Evolutionary conservation across 1,284 basidiomycete species (phyloP).

Genomic region (Microbotryum saponariae): DNA sequence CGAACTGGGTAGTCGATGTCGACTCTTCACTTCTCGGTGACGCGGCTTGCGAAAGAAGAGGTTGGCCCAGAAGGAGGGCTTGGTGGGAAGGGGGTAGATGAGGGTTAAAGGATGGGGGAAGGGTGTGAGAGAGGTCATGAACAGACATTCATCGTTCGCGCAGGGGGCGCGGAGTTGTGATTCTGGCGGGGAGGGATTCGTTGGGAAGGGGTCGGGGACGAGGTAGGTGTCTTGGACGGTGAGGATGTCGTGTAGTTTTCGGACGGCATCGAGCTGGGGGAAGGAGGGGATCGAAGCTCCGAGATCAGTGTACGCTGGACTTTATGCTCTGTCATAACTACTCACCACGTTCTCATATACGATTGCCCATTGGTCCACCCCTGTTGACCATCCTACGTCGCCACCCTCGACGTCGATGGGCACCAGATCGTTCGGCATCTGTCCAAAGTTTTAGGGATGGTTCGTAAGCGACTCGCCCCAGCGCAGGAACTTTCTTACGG

Average conservation of each 20-base stretch:
- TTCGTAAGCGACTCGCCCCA: neutral
- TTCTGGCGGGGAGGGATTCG: conserved; percentile 21
- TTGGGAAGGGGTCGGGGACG: conserved; percentile 29
- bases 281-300: neutral
- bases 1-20: too few relatives aligned
- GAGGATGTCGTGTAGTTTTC: conserved; percentile 21
- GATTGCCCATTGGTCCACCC: conserved; percentile 18
- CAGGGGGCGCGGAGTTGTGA: conserved; percentile 27
- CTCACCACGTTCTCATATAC: conserved; percentile 20
- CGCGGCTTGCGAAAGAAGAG: neutral
- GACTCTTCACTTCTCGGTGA: neutral
- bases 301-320: neutral
- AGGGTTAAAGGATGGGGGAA: conserved; percentile 23
- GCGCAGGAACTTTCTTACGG: neutral
- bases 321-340: neutral
- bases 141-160: conserved; percentile 31
- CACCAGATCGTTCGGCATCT: conserved; percentile 22
- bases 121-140: conserved; percentile 30
- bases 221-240: conserved; percentile 17
- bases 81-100: neutral
- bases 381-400: conserved; percentile 20
- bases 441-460: neutral
- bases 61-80: neutral
- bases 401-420: conserved; percentile 29
- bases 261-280: conserved; percentile 23